Percentiles rank a stretch among this genome's conserved stretches.
These are phyloP conservation scores for Theobroma cacao DNA, from an alignment of 345 rosid genomes.

Conservation along the genomic window DNA sequence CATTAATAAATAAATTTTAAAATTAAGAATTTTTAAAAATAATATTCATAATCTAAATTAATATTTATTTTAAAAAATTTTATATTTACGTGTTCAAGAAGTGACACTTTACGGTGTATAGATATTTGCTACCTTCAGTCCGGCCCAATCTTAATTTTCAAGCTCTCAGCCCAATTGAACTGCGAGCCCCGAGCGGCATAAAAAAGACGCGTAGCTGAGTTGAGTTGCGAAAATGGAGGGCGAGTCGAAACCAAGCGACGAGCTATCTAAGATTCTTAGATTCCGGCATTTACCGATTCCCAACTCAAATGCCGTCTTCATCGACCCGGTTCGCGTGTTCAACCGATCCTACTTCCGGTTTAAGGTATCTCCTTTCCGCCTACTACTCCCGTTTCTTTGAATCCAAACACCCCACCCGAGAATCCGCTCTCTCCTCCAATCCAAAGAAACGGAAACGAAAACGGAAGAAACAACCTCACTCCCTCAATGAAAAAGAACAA, in stretches of 20 bases:
- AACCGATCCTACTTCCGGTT: constrained; percentile 60
- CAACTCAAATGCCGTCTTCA: constrained; percentile 12
- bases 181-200: neutral
- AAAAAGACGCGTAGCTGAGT: neutral
- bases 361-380: constrained; percentile 52
- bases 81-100: no score
- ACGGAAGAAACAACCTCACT: constrained; percentile 24
- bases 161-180: neutral
- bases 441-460: constrained; percentile 61
- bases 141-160: neutral
- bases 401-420: constrained; percentile 23
- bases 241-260: neutral
- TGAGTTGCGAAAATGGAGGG: neutral
- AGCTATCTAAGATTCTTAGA: constrained; percentile 7
- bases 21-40: no score
- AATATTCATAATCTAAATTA: no score
- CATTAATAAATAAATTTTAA: no score
- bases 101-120: no score
- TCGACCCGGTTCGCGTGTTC: constrained; percentile 53
- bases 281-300: constrained; percentile 42
- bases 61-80: no score
- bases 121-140: no score
- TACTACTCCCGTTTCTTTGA: constrained; percentile 82
- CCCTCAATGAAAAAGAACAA: constrained; percentile 56
- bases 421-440: constrained; percentile 19